Conservation (phyloP, 2,329 filamentous ascomycete genomes). For the Calonectria pauciramosa region DNA sequence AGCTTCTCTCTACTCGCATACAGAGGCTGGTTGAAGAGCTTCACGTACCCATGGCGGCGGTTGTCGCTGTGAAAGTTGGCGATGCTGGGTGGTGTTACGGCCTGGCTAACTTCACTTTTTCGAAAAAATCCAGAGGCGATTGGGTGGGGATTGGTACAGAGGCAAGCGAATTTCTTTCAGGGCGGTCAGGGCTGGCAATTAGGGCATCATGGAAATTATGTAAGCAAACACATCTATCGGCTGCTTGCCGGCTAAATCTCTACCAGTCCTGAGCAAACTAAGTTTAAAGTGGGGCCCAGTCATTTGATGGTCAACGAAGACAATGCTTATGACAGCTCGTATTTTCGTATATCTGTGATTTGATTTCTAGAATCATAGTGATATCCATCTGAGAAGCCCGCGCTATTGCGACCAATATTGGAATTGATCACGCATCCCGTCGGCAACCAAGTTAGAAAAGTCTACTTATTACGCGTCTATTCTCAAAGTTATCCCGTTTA, state of each 20-base stretch:
- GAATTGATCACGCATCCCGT: not conserved
- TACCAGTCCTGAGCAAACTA: not conserved
- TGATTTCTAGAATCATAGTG: not conserved
- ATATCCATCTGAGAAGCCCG: not conserved
- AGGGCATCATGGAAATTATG: slow-evolving; percentile 48
- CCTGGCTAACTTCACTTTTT: slow-evolving; percentile 36
- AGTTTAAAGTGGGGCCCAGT: too few species aligned
- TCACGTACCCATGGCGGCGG: slow-evolving; percentile 74
- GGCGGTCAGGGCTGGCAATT: slow-evolving; percentile 63
- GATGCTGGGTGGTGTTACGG: slow-evolving; percentile 51
- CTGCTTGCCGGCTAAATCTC: not conserved
- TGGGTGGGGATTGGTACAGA: slow-evolving; percentile 27
- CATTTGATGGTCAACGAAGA: not conserved
- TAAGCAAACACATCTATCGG: not conserved
- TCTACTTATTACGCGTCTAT: slow-evolving; percentile 14
- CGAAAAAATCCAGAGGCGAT: slow-evolving; percentile 48
- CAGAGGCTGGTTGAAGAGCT: slow-evolving; percentile 57
- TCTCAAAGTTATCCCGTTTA: slow-evolving; percentile 19
- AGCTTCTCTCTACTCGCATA: slow-evolving; percentile 64
- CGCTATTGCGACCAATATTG: not conserved
- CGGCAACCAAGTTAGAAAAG: not conserved
- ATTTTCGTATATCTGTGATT: not conserved
- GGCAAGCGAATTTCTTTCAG: slow-evolving; percentile 24
- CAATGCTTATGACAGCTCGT: not conserved
- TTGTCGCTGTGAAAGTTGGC: slow-evolving; percentile 56